These are phyloP conservation scores for Aspergillus brunneoviolaceus DNA, from an alignment of 2,329 filamentous ascomycete species.

Conservation along the genomic window DNA sequence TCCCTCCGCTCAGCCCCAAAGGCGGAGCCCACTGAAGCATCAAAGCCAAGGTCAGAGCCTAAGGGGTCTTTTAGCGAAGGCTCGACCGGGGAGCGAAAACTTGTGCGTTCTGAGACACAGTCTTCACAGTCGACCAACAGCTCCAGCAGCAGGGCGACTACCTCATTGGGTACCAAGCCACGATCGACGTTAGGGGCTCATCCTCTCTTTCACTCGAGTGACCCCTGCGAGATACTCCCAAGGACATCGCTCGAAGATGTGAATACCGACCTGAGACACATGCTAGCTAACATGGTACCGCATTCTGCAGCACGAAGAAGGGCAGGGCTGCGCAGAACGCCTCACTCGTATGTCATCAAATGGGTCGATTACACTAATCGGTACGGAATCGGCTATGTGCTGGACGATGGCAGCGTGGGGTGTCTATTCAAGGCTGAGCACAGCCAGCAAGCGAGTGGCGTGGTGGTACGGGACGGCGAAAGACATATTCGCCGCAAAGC, in stretches of 20 bases:
- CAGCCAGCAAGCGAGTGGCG: conserved; percentile 44
- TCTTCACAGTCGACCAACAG: conserved; percentile 21
- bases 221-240: conserved; percentile 38
- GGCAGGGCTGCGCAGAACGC: conserved; percentile 28
- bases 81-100: conserved; percentile 5
- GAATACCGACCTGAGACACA: conserved; percentile 39
- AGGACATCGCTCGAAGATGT: conserved; percentile 42
- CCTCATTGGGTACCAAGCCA: conserved; percentile 26
- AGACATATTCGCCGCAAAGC: conserved; percentile 48
- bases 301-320: conserved; percentile 33
- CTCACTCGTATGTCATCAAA: conserved; percentile 51
- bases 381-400: conserved; percentile 52
- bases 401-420: conserved; percentile 52
- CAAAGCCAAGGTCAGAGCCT: background rate
- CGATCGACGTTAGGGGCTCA: conserved; percentile 38
- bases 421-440: conserved; percentile 51
- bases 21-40: conserved; percentile 4
- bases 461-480: conserved; percentile 49
- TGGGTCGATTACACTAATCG: conserved; percentile 56
- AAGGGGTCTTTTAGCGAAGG: background rate
- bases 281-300: conserved; percentile 39
- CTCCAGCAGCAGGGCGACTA: conserved; percentile 29
- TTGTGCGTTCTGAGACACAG: conserved; percentile 16
- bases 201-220: conserved; percentile 40
- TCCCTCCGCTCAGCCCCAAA: conserved; percentile 13